Evolutionary conservation across 139 green algal genomes (phyloP).

Genomic region (Yamagishiella unicocca): DNA sequence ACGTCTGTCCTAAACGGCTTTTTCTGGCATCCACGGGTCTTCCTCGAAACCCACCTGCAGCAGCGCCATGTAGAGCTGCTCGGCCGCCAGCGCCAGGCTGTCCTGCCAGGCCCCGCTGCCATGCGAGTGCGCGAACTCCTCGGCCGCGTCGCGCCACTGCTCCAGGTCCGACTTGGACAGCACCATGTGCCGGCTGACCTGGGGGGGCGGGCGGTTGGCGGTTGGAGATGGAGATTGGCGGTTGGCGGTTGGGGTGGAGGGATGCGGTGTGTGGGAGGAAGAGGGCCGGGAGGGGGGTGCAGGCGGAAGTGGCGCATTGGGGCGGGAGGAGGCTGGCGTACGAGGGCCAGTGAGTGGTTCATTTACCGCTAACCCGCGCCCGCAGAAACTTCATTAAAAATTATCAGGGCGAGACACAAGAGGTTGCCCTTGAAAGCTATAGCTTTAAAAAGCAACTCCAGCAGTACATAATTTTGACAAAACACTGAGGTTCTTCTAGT

Average conservation of each 20-base stretch:
- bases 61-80: constrained; percentile 75
- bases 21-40: too few species aligned
- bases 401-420: too few species aligned
- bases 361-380: too few species aligned
- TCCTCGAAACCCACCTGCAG: constrained; percentile 75
- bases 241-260: background rate
- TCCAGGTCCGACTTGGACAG: constrained; percentile 68
- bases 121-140: constrained; percentile 82
- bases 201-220: background rate
- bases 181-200: constrained; percentile 41
- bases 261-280: background rate
- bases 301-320: background rate
- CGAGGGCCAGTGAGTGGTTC: too few species aligned
- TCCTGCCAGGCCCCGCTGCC: constrained; percentile 74
- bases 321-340: background rate
- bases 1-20: too few species aligned
- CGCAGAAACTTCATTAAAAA: too few species aligned
- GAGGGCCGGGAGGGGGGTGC: background rate
- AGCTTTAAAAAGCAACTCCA: too few species aligned
- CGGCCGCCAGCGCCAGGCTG: constrained; percentile 78
- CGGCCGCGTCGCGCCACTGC: constrained; percentile 72
- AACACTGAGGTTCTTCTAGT: too few species aligned
- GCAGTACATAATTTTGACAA: too few species aligned
- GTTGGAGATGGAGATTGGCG: background rate
- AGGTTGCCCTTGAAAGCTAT: too few species aligned